phyloP scores from a whole-genome alignment of 768 basidiomycete species.

The Tricholoma sp. region DNA sequence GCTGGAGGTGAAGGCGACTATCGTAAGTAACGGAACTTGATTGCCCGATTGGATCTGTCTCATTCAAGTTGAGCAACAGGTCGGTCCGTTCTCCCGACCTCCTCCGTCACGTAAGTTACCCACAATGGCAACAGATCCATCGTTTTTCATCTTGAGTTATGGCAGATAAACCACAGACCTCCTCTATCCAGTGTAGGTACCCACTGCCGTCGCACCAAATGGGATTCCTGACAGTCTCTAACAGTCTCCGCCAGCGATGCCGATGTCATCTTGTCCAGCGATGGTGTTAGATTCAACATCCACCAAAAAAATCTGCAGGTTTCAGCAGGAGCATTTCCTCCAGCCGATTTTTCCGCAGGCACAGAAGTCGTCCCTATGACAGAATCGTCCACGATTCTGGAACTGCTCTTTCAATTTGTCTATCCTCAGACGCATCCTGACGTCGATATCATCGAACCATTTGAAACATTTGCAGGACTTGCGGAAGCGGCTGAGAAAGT shows the following conservation, averaged over 20 bases:
- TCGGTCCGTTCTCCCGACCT: too few species aligned
- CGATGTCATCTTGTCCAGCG: slow-evolving; percentile 20
- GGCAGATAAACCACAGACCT: neutral
- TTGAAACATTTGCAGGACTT: slow-evolving; percentile 12
- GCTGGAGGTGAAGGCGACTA: too few species aligned
- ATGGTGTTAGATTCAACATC: slow-evolving; percentile 17
- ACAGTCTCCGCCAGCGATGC: slow-evolving; percentile 16
- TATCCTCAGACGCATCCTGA: slow-evolving; percentile 20
- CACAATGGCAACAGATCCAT: too few species aligned
- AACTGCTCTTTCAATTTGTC: slow-evolving; percentile 22
- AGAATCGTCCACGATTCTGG: slow-evolving; percentile 18
- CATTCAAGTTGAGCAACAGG: too few species aligned
- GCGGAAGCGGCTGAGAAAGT: slow-evolving; percentile 29
- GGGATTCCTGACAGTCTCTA: too few species aligned
- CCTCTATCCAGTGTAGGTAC: neutral
- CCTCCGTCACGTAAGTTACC: neutral
- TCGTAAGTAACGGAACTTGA: too few species aligned
- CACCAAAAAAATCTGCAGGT: slow-evolving; percentile 18
- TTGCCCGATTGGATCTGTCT: too few species aligned
- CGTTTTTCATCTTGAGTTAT: neutral
- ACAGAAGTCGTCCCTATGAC: slow-evolving; percentile 18
- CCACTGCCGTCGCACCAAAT: too few species aligned
- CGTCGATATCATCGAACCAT: slow-evolving; percentile 12
- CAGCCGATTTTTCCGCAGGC: slow-evolving; percentile 12
- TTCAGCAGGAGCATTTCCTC: slow-evolving; percentile 18